Base-by-base conservation (phyloP, 345 rosid species). In the Eucalyptus marginata region DNA sequence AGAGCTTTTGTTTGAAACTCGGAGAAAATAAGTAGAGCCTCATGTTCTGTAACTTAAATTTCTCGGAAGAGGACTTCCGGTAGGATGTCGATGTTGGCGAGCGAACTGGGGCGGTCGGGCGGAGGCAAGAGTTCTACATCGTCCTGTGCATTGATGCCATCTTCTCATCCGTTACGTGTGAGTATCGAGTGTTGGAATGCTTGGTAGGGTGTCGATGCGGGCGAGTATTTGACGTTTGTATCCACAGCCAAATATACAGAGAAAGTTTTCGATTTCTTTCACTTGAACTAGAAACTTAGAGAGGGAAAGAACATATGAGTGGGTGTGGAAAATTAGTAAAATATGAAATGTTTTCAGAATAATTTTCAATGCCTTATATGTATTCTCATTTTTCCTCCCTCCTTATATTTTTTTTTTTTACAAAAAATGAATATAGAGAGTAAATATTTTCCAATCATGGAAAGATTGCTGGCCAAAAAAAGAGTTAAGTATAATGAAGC, bases 341-440 rank as follows among this genome's bases (percentile, higher is more conserved):
- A 8, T 33, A 9, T 33, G 24, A 9, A 71, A 33, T 17, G 6
- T 17, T 10, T 18, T 68, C 80, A 33, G 20, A 68, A 17, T 11
- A 9, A 17, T 36, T 68, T 5, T 68, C 44, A 68, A 33, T 10
- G 0, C 25, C 43, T 17, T 33, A 33, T 33, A 33, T 36, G 9
- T 17, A 9, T 68, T 68, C 24, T 33, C 0, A 17, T 33, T 68
- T 59, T 59, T 12, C 46, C 46, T 36, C 25, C 46, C 46, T 33
- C 25, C 0, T 59, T 27, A 25, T 11, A 25, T 40, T 8, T 68
- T 8, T 18, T 52, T 7, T 18, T 1, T 46, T 3, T 0, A 66
- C 10, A 15, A 33, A 31, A 31, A 68, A 16, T 15, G 22, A 4
- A 68, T 15, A 68, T 31, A 33, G 43, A 68, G 81, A 71, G 44